Evolutionary conservation across 768 basidiomycete species (phyloP), one percentile per base, ranked within the genome.

Genomic region (Pleurotus salmoneostramineus): DNA sequence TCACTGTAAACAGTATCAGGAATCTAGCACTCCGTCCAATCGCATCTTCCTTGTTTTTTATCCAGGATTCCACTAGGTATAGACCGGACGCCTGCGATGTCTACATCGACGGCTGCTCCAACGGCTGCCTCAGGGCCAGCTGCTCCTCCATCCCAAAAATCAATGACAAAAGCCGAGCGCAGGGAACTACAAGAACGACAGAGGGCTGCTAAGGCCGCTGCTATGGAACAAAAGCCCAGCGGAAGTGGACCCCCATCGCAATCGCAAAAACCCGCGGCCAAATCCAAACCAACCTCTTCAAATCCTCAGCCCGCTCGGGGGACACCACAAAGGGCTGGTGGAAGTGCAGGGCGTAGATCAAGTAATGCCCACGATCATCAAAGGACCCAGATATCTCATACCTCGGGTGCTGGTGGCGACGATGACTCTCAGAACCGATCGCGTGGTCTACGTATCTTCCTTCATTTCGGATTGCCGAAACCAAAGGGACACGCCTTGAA

Each of bases 401-500:
- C 49, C 6, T 49, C 62, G 3, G 47, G 45, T 36, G 62, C 67
- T 57, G 61, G 65, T 31, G 58, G 58, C 10, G 77, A 72, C 47
- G 69, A 73, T 56, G 63, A 61, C 43, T 31, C 52, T 42, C 57
- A 73, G 60, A 77, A 77, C 14, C 73, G 73, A 52, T 81, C 83
- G 33, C 84, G 84, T 54, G 86, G 88, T n/a, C 69, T 91, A 50
- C 83, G 86, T 50, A 93, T 93, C 64, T 93, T 93, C 69, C 86
- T 89, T 44, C 93, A 93, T 71, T 94, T 94, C 70, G 90, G 88
- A 40, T 72, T 88, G 32, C 89, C 88, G 14, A 91, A 89, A 63
- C 74, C 75, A 17, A 64, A 76, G 45, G 76, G 72, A 37, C 77
- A 78, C 56, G 69, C 73, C 42, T 76, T 81, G 56, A 93, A 94